Percentiles rank a stretch among this genome's conserved stretches.
Evolutionary conservation across 140 eudicot species (phyloP).

Genomic region (Anethum foeniculum): DNA sequence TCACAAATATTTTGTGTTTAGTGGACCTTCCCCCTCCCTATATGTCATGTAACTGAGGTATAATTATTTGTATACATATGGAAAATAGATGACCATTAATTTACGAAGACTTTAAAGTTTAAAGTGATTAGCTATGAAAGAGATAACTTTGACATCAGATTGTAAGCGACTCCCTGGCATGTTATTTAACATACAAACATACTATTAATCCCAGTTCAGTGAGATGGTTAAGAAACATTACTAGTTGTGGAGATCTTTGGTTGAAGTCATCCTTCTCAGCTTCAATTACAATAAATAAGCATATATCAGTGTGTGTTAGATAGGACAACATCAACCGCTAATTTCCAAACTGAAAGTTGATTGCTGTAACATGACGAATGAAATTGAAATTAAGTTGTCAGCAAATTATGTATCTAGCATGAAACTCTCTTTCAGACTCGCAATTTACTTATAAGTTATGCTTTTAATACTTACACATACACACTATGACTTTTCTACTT

Average conservation of each 20-base stretch:
- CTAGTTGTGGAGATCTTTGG: background rate
- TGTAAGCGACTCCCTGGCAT: background rate
- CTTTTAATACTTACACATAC: background rate
- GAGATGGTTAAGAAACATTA: background rate
- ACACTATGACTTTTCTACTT: background rate
- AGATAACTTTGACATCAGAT: background rate
- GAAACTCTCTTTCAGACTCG: background rate
- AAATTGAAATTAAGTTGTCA: background rate
- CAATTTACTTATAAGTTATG: background rate
- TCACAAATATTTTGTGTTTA: background rate
- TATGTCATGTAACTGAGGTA: background rate
- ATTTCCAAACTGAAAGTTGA: background rate
- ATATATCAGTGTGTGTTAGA: background rate
- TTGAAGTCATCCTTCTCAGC: background rate
- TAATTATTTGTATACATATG: background rate
- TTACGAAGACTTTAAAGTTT: background rate
- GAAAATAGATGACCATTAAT: background rate
- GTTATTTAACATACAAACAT: background rate
- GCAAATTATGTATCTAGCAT: background rate
- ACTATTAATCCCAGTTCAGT: background rate
- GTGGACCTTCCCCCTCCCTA: background rate
- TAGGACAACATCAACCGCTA: background rate
- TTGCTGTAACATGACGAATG: background rate
- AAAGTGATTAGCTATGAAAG: background rate
- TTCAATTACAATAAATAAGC: background rate